Evolutionary conservation across 345 rosid genomes (phyloP).

Genomic region (Brassica nigra): DNA sequence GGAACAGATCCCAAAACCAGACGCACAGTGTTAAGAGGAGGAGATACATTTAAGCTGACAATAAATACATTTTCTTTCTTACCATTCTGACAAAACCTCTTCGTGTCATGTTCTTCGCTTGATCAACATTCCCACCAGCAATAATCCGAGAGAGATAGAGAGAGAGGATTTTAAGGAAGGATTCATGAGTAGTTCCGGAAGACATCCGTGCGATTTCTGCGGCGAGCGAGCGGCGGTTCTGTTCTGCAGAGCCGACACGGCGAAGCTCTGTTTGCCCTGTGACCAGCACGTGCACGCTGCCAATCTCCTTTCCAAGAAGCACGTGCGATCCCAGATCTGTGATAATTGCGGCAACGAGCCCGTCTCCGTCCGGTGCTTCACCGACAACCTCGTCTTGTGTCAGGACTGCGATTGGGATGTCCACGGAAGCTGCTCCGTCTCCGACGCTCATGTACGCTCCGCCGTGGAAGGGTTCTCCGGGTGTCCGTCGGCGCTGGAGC

Average conservation of each 20-base stretch:
- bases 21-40: neutral
- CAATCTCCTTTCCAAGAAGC: conserved; percentile 74
- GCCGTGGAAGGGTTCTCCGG: conserved; percentile 70
- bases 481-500: conserved; percentile 63
- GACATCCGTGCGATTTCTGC: conserved; percentile 78
- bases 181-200: conserved; percentile 46
- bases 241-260: conserved; percentile 84
- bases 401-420: conserved; percentile 79
- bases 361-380: conserved; percentile 60
- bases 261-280: conserved; percentile 85
- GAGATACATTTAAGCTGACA: neutral
- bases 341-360: conserved; percentile 70
- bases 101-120: conserved; percentile 4
- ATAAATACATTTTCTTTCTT: neutral
- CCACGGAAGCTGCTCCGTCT: conserved; percentile 66
- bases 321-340: conserved; percentile 93
- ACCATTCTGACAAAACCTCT: neutral
- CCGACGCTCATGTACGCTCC: conserved; percentile 65
- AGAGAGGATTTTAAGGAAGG: neutral
- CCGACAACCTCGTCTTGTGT: conserved; percentile 65
- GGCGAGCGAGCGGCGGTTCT: conserved; percentile 65
- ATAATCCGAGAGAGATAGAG: neutral
- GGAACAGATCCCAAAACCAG: neutral
- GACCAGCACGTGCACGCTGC: conserved; percentile 97
- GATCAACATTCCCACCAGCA: conserved; percentile 16